Conservation (phyloP, 495 filamentous ascomycete genomes). For the Niebla homalea region DNA sequence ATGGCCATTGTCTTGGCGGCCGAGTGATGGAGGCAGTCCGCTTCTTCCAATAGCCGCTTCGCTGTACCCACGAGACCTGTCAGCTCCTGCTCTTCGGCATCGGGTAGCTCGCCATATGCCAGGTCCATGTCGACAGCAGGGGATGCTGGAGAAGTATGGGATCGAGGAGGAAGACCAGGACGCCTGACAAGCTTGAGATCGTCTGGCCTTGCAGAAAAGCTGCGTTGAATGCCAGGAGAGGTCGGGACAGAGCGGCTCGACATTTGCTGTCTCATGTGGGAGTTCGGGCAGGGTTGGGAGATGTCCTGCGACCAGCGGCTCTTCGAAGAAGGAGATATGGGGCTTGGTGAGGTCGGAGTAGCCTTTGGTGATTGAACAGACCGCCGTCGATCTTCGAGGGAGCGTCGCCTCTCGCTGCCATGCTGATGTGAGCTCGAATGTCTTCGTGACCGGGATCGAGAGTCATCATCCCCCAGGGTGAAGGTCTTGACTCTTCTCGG, state of each 20-base stretch:
- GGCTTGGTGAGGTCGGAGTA: slow-evolving; percentile 1
- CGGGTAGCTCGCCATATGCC: slow-evolving; percentile 65
- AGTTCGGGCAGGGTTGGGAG: neutral
- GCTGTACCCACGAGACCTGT: slow-evolving; percentile 52
- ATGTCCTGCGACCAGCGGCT: slow-evolving; percentile 11
- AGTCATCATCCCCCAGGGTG: slow-evolving; percentile 38
- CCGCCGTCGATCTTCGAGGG: slow-evolving; percentile 2
- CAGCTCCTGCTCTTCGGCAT: slow-evolving; percentile 43
- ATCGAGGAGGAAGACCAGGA: slow-evolving; percentile 8
- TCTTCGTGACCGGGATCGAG: slow-evolving; percentile 30
- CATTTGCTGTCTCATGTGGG: neutral
- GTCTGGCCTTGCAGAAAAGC: slow-evolving; percentile 26
- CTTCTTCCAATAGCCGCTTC: slow-evolving; percentile 64
- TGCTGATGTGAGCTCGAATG: slow-evolving; percentile 13
- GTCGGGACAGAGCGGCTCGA: slow-evolving; percentile 4
- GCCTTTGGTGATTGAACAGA: neutral
- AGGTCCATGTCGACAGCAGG: slow-evolving; percentile 65
- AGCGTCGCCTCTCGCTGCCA: neutral
- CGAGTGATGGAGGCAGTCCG: slow-evolving; percentile 76
- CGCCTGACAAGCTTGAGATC: slow-evolving; percentile 1
- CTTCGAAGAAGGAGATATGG: slow-evolving; percentile 8
- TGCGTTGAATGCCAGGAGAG: slow-evolving; percentile 27
- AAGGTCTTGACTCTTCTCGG: slow-evolving; percentile 33
- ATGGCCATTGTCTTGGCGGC: slow-evolving; percentile 71
- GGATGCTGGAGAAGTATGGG: slow-evolving; percentile 13